phyloP scores from a whole-genome alignment of 495 filamentous ascomycete species.

The Daldinia decipiens region DNA sequence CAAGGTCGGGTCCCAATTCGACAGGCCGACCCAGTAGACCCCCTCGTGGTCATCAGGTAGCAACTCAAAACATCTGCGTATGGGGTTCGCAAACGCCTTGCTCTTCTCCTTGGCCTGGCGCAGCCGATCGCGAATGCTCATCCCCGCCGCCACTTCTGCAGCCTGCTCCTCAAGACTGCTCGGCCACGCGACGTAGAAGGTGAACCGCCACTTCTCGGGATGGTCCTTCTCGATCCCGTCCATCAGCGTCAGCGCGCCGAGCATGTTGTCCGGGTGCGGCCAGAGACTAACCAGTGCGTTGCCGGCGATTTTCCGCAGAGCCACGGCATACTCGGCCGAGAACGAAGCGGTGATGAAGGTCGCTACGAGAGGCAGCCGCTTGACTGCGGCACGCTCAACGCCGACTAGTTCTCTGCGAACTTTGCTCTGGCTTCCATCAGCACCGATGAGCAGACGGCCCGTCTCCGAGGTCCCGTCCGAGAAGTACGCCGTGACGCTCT shows the following conservation, averaged over 20 bases:
- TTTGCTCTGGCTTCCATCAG: constrained; percentile 59
- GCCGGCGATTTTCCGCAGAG: constrained; percentile 38
- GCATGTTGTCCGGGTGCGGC: constrained; percentile 42
- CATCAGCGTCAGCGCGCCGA: constrained; percentile 50
- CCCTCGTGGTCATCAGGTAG: constrained; percentile 55
- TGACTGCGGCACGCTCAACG: constrained; percentile 40
- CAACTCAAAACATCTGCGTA: constrained; percentile 54
- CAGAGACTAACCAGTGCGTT: constrained; percentile 44
- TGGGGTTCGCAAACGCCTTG: constrained; percentile 51
- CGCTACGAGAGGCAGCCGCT: constrained; percentile 48
- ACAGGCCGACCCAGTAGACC: constrained; percentile 51
- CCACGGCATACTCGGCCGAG: constrained; percentile 50
- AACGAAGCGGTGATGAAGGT: constrained; percentile 50
- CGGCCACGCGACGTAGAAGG: constrained; percentile 49
- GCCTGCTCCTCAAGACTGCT: constrained; percentile 49
- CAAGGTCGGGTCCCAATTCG: constrained; percentile 54
- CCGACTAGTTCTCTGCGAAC: constrained; percentile 56
- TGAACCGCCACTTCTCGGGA: constrained; percentile 59
- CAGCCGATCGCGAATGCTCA: constrained; percentile 35
- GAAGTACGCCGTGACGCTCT: constrained; percentile 72
- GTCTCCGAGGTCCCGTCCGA: constrained; percentile 69
- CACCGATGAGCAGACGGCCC: constrained; percentile 55
- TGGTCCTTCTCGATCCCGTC: constrained; percentile 52
- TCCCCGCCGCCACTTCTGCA: constrained; percentile 37
- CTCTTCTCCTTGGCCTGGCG: constrained; percentile 52